Evolutionary conservation across 345 rosid species (phyloP).

Genomic region (Eucalyptus dawsonii): DNA sequence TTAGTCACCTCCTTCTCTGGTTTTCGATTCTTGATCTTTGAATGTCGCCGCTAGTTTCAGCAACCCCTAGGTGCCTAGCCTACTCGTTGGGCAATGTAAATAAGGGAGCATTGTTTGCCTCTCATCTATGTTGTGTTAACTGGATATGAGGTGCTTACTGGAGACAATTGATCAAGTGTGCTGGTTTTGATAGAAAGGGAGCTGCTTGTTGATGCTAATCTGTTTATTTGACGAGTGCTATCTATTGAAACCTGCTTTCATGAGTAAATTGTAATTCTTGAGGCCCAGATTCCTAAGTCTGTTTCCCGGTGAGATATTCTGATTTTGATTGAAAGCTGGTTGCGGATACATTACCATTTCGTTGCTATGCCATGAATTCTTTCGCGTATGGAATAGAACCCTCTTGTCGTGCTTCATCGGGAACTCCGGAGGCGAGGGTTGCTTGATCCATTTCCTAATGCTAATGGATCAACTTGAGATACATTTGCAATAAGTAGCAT

Average conservation of each 20-base stretch:
- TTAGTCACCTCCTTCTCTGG: constrained; percentile 3
- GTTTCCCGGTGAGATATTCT: background rate
- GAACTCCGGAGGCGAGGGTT: background rate
- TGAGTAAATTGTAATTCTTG: background rate
- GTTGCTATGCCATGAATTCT: background rate
- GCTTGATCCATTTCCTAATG: background rate
- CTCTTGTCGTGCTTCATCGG: background rate
- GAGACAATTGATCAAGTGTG: background rate
- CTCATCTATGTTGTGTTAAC: background rate
- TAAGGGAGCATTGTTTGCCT: background rate
- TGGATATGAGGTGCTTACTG: background rate
- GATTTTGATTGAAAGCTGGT: background rate
- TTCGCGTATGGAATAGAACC: background rate
- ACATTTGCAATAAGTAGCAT: background rate
- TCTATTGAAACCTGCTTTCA: background rate
- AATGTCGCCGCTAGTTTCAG: background rate
- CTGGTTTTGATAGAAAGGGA: background rate
- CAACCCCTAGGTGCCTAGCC: background rate
- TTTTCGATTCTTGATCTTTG: background rate
- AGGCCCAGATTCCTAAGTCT: background rate
- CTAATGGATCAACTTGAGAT: background rate
- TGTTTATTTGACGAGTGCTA: background rate
- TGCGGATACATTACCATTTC: background rate
- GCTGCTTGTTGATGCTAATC: background rate
- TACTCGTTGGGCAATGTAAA: background rate